Evolutionary conservation across 202 grass and related monocot genomes (phyloP).

Genomic region (Musa balbisiana): DNA sequence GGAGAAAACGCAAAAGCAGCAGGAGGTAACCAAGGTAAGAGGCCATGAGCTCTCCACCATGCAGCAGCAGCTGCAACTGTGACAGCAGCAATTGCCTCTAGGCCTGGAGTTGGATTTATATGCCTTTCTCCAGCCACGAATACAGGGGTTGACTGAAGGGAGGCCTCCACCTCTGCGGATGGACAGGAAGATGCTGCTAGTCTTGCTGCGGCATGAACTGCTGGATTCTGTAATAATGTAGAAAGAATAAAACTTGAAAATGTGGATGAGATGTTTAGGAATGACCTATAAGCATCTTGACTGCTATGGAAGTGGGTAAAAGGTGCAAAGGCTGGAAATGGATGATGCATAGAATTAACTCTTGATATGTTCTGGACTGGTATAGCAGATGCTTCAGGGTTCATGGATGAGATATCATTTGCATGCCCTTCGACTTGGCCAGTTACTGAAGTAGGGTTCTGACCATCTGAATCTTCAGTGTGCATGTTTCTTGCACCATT

Average conservation of each 20-base stretch:
- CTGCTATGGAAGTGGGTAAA: not conserved
- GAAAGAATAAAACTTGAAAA: slow-evolving; percentile 20
- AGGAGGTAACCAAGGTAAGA: slow-evolving; percentile 1
- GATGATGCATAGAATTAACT: slow-evolving; percentile 10
- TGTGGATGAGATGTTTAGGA: not conserved
- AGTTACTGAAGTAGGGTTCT: not conserved
- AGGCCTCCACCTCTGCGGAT: not conserved
- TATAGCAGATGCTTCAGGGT: not conserved
- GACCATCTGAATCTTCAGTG: not conserved
- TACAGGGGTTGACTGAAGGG: not conserved
- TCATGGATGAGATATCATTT: not conserved
- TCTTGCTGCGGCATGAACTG: slow-evolving; percentile 19
- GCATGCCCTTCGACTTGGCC: not conserved
- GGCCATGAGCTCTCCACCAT: slow-evolving; percentile 21
- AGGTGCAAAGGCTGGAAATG: not conserved
- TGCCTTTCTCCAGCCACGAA: not conserved
- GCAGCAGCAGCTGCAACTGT: slow-evolving; percentile 25
- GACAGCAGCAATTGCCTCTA: slow-evolving; percentile 12
- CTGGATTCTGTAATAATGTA: slow-evolving; percentile 20
- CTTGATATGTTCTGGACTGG: not conserved
- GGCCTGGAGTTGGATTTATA: not conserved
- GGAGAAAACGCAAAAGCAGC: not conserved
- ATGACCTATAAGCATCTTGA: slow-evolving; percentile 15
- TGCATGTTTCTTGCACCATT: not conserved
- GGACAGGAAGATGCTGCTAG: slow-evolving; percentile 10